Evolutionary conservation across 495 filamentous ascomycete species (phyloP).

Genomic region (Parmelia sp.): DNA sequence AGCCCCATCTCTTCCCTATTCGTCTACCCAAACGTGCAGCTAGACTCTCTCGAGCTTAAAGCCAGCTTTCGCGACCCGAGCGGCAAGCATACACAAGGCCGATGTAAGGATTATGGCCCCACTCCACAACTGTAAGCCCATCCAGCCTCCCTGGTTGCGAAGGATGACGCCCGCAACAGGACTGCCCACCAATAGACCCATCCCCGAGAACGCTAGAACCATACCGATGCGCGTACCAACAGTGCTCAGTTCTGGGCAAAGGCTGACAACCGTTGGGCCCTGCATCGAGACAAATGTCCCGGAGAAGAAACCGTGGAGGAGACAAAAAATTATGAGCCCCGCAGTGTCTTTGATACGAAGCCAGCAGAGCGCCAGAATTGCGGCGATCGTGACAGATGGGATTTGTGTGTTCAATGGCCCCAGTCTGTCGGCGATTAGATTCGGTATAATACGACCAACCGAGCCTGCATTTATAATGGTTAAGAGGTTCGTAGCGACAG

Average conservation of each 20-base stretch:
- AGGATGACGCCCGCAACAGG: conserved; percentile 65
- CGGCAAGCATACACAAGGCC: too few species aligned
- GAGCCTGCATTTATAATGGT: conserved; percentile 45
- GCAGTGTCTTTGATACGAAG: conserved; percentile 46
- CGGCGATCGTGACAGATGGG: conserved; percentile 45
- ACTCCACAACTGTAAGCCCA: too few species aligned
- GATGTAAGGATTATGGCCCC: too few species aligned
- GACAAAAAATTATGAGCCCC: conserved; percentile 50
- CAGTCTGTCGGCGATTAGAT: conserved; percentile 53
- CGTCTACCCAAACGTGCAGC: too few species aligned
- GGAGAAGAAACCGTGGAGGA: conserved; percentile 67
- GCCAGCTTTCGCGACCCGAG: too few species aligned
- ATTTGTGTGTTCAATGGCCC: conserved; percentile 60
- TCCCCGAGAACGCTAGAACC: conserved; percentile 49
- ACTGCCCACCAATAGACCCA: conserved; percentile 61
- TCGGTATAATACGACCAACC: conserved; percentile 32
- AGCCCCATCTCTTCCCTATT: too few species aligned
- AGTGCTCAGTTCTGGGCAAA: conserved; percentile 54
- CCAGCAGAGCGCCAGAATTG: conserved; percentile 55
- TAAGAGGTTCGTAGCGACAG: conserved; percentile 55
- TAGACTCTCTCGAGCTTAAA: too few species aligned
- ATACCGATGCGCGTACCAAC: conserved; percentile 68
- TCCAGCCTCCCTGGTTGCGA: too few species aligned
- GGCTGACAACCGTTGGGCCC: conserved; percentile 52
- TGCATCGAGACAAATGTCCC: conserved; percentile 61